phyloP scores from a whole-genome alignment of 148 eudicot genomes.

The Persicaria tinctoria region DNA sequence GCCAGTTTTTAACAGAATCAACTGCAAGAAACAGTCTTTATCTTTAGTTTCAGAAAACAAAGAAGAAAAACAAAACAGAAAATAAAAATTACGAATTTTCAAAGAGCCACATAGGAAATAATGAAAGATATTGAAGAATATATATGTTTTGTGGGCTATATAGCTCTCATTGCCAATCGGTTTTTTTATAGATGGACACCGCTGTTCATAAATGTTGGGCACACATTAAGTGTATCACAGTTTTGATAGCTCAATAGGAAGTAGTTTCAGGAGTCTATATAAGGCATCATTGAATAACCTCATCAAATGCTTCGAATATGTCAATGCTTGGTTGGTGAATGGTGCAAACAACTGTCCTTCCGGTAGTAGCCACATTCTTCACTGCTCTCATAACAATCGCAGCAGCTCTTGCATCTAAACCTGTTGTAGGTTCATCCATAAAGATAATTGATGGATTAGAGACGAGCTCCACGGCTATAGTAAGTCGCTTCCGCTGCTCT shows the following conservation, averaged over 20 bases:
- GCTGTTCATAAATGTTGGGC: too few relatives aligned
- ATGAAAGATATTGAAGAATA: too few relatives aligned
- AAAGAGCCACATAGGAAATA: too few relatives aligned
- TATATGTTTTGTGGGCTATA: too few relatives aligned
- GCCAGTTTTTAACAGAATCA: constrained; percentile 59
- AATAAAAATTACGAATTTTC: too few relatives aligned
- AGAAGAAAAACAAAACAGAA: background rate
- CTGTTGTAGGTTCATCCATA: constrained; percentile 90
- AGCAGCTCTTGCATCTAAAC: constrained; percentile 82
- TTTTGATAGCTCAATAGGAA: too few relatives aligned
- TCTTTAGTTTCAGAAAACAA: background rate
- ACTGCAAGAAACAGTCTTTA: constrained; percentile 29
- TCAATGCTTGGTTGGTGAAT: constrained; percentile 88
- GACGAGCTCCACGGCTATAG: constrained; percentile 86
- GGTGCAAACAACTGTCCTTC: constrained; percentile 73
- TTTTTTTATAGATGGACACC: too few relatives aligned
- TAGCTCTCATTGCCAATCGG: too few relatives aligned
- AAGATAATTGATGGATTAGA: constrained; percentile 80
- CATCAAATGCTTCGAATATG: constrained; percentile 88
- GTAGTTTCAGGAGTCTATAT: too few relatives aligned
- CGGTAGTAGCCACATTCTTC: constrained; percentile 58
- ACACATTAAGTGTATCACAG: too few relatives aligned
- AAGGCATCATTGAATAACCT: constrained; percentile 26
- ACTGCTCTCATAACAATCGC: constrained; percentile 80
- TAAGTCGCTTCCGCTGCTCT: constrained; percentile 73